Conservation (phyloP, 2,329 filamentous ascomycete species). For the Apiospora rasikravindrae region DNA sequence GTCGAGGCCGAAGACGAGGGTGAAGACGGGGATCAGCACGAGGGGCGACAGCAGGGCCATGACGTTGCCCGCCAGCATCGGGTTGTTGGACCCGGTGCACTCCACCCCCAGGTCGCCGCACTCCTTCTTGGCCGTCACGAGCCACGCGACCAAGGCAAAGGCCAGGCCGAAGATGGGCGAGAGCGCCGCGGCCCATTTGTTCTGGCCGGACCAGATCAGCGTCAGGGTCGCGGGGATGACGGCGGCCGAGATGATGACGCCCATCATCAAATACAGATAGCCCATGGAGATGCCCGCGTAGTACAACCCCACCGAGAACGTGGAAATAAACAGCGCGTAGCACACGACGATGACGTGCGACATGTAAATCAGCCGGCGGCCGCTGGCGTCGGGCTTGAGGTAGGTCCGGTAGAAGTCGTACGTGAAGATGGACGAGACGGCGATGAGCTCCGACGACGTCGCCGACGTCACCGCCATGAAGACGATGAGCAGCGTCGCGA, state of each 20-base stretch:
- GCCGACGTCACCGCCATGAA: constrained; percentile 92
- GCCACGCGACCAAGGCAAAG: constrained; percentile 75
- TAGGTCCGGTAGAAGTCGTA: constrained; percentile 91
- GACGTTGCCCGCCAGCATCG: constrained; percentile 89
- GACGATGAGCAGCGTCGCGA: constrained; percentile 77
- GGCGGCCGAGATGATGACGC: constrained; percentile 84
- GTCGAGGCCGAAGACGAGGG: constrained; percentile 69
- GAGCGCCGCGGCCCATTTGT: constrained; percentile 73
- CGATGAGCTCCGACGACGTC: constrained; percentile 82
- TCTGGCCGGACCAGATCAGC: constrained; percentile 81
- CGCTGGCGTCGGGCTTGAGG: constrained; percentile 77
- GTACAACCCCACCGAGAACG: constrained; percentile 75
- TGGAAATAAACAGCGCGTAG: constrained; percentile 79
- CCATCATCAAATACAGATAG: constrained; percentile 89
- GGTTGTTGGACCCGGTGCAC: constrained; percentile 74
- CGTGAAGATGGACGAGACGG: constrained; percentile 85
- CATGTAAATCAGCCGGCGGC: constrained; percentile 79
- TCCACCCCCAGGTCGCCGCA: constrained; percentile 51
- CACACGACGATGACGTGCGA: constrained; percentile 72
- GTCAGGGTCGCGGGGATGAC: constrained; percentile 84
- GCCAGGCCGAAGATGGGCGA: constrained; percentile 72
- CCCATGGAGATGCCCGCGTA: constrained; percentile 84
- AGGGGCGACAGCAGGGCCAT: constrained; percentile 79
- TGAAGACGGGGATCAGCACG: constrained; percentile 78
- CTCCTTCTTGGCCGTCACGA: constrained; percentile 74